phyloP scores from a whole-genome alignment of 305 asterid species.

The Fraxinus ornus region DNA sequence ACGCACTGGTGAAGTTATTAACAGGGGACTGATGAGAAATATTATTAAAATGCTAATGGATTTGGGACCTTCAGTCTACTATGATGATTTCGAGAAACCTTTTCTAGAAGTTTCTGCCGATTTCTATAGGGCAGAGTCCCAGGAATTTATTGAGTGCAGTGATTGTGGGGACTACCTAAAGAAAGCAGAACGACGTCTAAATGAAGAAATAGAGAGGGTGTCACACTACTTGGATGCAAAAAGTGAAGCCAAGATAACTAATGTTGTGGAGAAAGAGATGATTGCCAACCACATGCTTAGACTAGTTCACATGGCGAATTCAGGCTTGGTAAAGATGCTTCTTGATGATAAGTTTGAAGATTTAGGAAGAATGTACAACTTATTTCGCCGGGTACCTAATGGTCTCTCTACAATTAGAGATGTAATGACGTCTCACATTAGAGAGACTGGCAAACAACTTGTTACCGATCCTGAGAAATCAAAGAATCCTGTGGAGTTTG shows the following conservation, averaged over 20 bases:
- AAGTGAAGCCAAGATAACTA: constrained; percentile 44
- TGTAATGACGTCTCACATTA: constrained; percentile 47
- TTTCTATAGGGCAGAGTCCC: constrained; percentile 53
- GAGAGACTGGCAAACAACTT: constrained; percentile 51
- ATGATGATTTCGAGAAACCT: constrained; percentile 52
- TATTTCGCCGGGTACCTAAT: constrained; percentile 40
- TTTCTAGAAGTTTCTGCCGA: constrained; percentile 50
- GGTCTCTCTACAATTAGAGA: constrained; percentile 44
- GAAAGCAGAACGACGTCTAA: constrained; percentile 51
- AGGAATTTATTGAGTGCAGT: constrained; percentile 51
- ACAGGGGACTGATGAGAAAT: constrained; percentile 58
- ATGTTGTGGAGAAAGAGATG: constrained; percentile 61
- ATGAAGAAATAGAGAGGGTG: constrained; percentile 59
- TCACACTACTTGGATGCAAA: constrained; percentile 48
- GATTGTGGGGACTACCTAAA: constrained; percentile 56
- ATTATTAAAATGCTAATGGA: constrained; percentile 56
- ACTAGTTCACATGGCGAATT: constrained; percentile 54
- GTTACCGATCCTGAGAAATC: constrained; percentile 52
- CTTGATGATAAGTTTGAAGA: constrained; percentile 46
- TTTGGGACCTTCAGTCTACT: constrained; percentile 51
- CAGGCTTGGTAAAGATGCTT: constrained; percentile 53
- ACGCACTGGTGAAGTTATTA: constrained; percentile 49
- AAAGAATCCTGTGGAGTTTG: constrained; percentile 52
- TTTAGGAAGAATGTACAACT: constrained; percentile 48
- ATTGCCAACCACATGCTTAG: constrained; percentile 56